Evolutionary conservation across 805 yeast species (phyloP).

Genomic region (Dipodascopsis uninucleata): DNA sequence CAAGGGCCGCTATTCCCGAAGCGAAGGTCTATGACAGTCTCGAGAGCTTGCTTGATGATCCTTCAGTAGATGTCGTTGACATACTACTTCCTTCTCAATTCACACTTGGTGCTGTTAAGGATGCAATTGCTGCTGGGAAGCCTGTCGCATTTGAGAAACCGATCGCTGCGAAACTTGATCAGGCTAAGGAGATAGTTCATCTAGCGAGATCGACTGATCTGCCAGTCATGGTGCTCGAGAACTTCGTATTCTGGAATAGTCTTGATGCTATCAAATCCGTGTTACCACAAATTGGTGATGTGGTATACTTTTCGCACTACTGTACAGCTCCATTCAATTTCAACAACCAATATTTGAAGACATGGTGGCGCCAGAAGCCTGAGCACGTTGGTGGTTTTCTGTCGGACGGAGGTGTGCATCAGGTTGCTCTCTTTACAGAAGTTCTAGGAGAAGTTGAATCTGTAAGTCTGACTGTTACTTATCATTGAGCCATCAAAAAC

Average conservation of each 20-base stretch:
- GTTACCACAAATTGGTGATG: constrained; percentile 67
- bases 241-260: constrained; percentile 74
- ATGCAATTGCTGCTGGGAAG: constrained; percentile 69
- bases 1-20: constrained; percentile 49
- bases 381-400: constrained; percentile 90
- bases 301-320: constrained; percentile 38
- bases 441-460: constrained; percentile 70
- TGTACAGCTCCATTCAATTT: constrained; percentile 51
- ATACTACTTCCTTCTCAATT: constrained; percentile 85
- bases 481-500: not conserved
- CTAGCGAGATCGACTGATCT: constrained; percentile 57
- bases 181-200: constrained; percentile 75
- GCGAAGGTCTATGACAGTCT: constrained; percentile 55
- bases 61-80: constrained; percentile 72
- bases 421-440: constrained; percentile 78
- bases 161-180: constrained; percentile 77
- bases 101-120: constrained; percentile 64
- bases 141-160: constrained; percentile 88
- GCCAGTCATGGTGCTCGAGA: constrained; percentile 77
- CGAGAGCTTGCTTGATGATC: constrained; percentile 63
- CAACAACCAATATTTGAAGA: constrained; percentile 49
- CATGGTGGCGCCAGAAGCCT: constrained; percentile 86
- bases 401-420: constrained; percentile 93
- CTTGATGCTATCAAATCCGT: constrained; percentile 52
- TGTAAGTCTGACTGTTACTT: constrained; percentile 35